A percentile compares a stretch with the other conserved stretches of the same genome.
phyloP scores from a whole-genome alignment of 2,329 filamentous ascomycete species.

The Zymoseptoria ardabiliae region DNA sequence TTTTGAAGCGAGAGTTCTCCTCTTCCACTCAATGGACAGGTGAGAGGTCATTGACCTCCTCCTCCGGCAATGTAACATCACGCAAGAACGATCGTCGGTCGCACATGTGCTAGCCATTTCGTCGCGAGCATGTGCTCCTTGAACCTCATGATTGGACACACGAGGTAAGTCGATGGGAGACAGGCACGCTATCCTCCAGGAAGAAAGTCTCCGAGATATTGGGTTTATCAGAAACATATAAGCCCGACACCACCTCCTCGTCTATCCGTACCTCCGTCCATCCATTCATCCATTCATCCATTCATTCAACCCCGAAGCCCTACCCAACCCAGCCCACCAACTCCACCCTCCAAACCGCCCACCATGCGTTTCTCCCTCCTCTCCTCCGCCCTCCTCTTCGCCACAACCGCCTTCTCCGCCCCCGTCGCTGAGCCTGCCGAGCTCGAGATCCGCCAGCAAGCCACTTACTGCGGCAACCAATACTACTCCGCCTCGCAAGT shows the following conservation, averaged over 20 bases:
- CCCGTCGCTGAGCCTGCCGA: slow-evolving; percentile 19
- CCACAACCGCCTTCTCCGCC: slow-evolving; percentile 21
- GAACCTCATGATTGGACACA: neutral
- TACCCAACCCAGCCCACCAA: slow-evolving; percentile 1
- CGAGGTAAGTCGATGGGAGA: neutral
- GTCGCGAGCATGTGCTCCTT: neutral
- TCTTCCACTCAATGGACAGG: neutral
- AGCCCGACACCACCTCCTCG: neutral
- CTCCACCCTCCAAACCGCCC: neutral
- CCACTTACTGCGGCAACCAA: slow-evolving; percentile 47
- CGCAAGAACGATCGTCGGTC: neutral
- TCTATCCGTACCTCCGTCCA: neutral
- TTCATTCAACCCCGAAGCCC: neutral
- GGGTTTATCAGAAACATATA: neutral
- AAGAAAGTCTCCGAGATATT: neutral
- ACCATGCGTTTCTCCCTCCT: slow-evolving; percentile 26
- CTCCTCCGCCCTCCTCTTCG: slow-evolving; percentile 24
- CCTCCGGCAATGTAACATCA: neutral
- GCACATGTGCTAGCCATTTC: neutral
- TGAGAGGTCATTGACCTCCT: neutral
- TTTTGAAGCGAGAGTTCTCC: neutral
- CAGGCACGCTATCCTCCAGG: neutral
- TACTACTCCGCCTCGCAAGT: slow-evolving; percentile 48
- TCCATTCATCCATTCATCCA: too few relatives aligned
- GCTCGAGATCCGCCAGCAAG: slow-evolving; percentile 35